Base-by-base conservation (phyloP, 75 land plant species). In the Ceratopteris richardii region DNA sequence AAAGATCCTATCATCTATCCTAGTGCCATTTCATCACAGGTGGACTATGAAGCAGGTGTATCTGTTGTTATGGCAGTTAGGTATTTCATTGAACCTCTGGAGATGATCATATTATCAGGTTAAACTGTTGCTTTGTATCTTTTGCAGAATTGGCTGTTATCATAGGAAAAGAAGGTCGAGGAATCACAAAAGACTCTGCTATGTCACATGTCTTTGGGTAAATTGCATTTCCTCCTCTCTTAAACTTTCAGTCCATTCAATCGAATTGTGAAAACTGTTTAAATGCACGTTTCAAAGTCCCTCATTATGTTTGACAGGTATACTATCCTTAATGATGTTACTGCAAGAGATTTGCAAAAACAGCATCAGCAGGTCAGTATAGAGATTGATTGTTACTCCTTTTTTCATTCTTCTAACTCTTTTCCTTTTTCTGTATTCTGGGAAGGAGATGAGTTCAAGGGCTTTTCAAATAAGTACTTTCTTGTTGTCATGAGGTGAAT, bases 41-140 rank as follows among this genome's bases (percentile, higher is more conserved):
- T 75, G 39, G 78, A 75, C 61, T 75, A 75, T 71, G 78, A 75
- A 71, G 75, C 78, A 60, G 78, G 78, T 72, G 43, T 23, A 46
- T 1, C 22, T 24, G 12, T 16, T 22, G 14, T 46, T 22, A 17
- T 44, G 57, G 46, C 26, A 1, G 2, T 29, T 11, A 29, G 16
- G 12, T 9, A 16, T 29, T 4, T n/a, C 11, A 2, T n/a, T 46
- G 37, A 7, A 14, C 21, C 14, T 2, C n/a, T 7, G 4, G 48
- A 4, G 14, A n/a, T 46, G n/a, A 46, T 4, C 5, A 14, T 14
- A 5, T 4, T 14, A 20, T n/a, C 12, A n/a, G 12, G n/a, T 46
- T 20, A 17, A 4, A 2, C 3, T n/a, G 21, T 20, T 4, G 14
- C 10, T 41, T 1, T 57, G 36, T 57, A 20, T 18, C 20, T 12